Percentiles rank a stretch among this genome's conserved stretches.
Conservation (phyloP, 192 early-diverging fungal genomes). For the Rhizoclosmatium sp. region DNA sequence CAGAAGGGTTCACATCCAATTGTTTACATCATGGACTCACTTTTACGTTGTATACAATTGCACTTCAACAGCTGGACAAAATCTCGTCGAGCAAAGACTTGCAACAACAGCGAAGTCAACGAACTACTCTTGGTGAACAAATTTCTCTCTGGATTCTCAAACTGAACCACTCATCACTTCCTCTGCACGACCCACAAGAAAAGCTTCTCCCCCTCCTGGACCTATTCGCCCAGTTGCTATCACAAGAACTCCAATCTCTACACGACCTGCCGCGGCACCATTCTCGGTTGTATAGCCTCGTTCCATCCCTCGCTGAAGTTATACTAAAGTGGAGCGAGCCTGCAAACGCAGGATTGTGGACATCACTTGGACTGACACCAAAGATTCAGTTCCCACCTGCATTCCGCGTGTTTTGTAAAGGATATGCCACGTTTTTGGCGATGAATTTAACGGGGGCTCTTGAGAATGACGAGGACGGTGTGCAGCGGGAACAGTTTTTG, state of each 20-base stretch:
- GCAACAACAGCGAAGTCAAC: background rate
- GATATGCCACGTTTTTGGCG: constrained; percentile 26
- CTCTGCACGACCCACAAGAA: constrained; percentile 24
- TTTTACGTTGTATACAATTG: constrained; percentile 46
- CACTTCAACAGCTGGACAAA: constrained; percentile 34
- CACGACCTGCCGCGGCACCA: constrained; percentile 27
- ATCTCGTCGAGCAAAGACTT: background rate
- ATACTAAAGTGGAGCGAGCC: constrained; percentile 44
- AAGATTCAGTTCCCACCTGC: constrained; percentile 27
- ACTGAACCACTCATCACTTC: constrained; percentile 41
- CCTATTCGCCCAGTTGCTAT: constrained; percentile 39
- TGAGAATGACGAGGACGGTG: background rate
- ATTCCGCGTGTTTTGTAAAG: constrained; percentile 35
- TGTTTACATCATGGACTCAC: constrained; percentile 48
- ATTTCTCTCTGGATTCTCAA: constrained; percentile 45
- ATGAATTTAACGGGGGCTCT: constrained; percentile 7
- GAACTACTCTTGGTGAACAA: constrained; percentile 47
- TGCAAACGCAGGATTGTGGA: constrained; percentile 45
- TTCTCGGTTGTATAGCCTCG: constrained; percentile 30
- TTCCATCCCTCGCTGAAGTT: constrained; percentile 38
- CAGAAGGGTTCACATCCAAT: constrained; percentile 41
- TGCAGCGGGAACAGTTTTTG: constrained; percentile 17
- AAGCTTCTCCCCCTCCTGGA: constrained; percentile 43
- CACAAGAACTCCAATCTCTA: constrained; percentile 10
- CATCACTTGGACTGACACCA: constrained; percentile 38